Conservation (phyloP, 306 rosid species). For the Castanospermum australe region DNA sequence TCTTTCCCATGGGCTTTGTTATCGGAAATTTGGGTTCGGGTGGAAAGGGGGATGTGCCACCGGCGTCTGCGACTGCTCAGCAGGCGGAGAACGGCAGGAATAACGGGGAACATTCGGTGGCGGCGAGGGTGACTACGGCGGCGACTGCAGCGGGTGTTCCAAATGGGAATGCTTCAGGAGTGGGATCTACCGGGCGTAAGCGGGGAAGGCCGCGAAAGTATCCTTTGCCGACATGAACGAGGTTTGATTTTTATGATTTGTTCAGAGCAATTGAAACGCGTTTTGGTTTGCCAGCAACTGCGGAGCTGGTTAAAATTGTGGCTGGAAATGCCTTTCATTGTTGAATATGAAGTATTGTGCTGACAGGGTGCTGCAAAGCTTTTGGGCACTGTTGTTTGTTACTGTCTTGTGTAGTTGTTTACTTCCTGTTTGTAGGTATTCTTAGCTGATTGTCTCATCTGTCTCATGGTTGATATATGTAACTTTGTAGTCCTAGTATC, state of each 20-base stretch:
- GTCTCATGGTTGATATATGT: constrained; percentile 14
- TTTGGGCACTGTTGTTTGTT: constrained; percentile 28
- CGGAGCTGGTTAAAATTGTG: not conserved
- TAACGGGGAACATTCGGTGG: not conserved
- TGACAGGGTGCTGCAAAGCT: not conserved
- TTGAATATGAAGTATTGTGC: not conserved
- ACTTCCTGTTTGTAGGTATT: constrained; percentile 30
- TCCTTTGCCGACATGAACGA: constrained; percentile 5
- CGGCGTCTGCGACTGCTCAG: constrained; percentile 12
- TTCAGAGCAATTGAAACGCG: not conserved
- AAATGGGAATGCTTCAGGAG: constrained; percentile 25
- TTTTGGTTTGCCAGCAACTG: not conserved
- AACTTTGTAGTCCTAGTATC: not conserved
- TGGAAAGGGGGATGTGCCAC: constrained; percentile 58
- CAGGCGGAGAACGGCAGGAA: constrained; percentile 28
- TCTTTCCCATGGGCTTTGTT: constrained; percentile 79
- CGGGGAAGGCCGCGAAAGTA: constrained; percentile 80
- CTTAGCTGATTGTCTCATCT: constrained; percentile 4
- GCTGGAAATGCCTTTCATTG: not conserved
- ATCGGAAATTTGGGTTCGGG: constrained; percentile 13
- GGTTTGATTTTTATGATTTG: not conserved
- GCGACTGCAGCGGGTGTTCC: not conserved
- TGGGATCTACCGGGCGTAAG: constrained; percentile 34
- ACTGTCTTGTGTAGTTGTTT: not conserved
- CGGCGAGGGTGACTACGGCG: not conserved